phyloP scores from a whole-genome alignment of 2,329 filamentous ascomycete genomes.

The Aureobasidium sp. region DNA sequence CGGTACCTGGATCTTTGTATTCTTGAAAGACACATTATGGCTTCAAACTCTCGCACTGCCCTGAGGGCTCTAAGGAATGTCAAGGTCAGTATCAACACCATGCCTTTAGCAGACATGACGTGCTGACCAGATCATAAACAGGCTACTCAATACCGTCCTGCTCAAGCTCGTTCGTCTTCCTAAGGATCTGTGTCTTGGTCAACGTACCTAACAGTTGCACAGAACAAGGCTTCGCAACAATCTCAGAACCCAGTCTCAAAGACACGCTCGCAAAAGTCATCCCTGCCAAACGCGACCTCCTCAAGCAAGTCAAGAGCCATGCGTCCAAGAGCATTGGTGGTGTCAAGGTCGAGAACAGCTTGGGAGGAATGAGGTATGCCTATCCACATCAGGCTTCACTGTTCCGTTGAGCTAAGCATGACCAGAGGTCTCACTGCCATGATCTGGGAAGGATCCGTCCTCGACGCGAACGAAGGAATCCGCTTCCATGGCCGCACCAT shows the following conservation, averaged over 20 bases:
- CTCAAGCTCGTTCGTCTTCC: constrained; percentile 1
- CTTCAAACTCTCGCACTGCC: constrained; percentile 45
- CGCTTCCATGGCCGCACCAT: constrained; percentile 97
- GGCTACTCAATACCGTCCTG: constrained; percentile 2
- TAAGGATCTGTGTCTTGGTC: constrained; percentile 32
- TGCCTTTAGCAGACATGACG: background rate
- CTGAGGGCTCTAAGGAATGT: constrained; percentile 55
- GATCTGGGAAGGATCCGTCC: constrained; percentile 96
- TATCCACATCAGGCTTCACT: background rate
- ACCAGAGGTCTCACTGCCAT: constrained; percentile 79
- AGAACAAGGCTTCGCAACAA: constrained; percentile 52
- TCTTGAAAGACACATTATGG: constrained; percentile 1
- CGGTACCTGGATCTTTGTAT: background rate
- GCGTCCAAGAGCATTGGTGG: constrained; percentile 77
- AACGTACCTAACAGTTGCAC: background rate
- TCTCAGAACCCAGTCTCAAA: constrained; percentile 82
- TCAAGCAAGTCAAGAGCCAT: constrained; percentile 88
- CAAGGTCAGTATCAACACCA: constrained; percentile 45
- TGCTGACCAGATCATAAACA: background rate
- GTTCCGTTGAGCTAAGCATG: background rate
- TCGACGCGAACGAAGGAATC: constrained; percentile 94
- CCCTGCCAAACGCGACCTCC: constrained; percentile 83
- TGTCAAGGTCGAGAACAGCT: constrained; percentile 85
- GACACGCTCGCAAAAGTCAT: constrained; percentile 74
- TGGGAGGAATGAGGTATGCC: constrained; percentile 79